phyloP scores from a whole-genome alignment of 371 early-diverging fungal genomes.

The Mortierella sp. region DNA sequence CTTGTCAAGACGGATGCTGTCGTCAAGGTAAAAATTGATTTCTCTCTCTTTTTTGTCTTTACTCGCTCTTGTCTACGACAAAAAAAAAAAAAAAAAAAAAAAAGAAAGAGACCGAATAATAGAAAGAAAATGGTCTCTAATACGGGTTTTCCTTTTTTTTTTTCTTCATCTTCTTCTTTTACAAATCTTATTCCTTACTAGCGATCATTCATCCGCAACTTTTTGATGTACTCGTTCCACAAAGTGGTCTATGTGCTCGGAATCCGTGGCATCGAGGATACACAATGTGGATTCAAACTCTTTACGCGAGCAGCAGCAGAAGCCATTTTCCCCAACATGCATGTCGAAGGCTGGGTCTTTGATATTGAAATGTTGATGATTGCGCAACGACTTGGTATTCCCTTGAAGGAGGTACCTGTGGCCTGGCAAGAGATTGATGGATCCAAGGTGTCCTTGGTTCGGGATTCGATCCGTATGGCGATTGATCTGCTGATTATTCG shows the following conservation, averaged over 20 bases:
- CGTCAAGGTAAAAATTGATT: slow-evolving; percentile 78
- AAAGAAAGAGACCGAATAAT: no score
- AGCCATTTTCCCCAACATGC: slow-evolving; percentile 87
- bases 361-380: slow-evolving; percentile 94
- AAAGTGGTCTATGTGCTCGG: slow-evolving; percentile 83
- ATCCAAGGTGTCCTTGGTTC: slow-evolving; percentile 87
- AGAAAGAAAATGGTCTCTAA: no score
- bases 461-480: slow-evolving; percentile 92
- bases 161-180: neutral
- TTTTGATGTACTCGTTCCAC: slow-evolving; percentile 94
- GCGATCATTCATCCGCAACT: slow-evolving; percentile 90
- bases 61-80: neutral
- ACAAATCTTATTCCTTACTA: slow-evolving; percentile 31
- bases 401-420: slow-evolving; percentile 89
- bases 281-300: slow-evolving; percentile 97
- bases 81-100: no score
- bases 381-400: slow-evolving; percentile 74
- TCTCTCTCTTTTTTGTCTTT: neutral
- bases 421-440: slow-evolving; percentile 97
- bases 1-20: slow-evolving; percentile 90
- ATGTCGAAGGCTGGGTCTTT: slow-evolving; percentile 96
- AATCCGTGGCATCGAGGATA: slow-evolving; percentile 88
- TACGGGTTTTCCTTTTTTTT: neutral
- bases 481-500: slow-evolving; percentile 88
- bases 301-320: slow-evolving; percentile 85